Base-by-base conservation (phyloP, 768 basidiomycete genomes). In the Rhizopogon roseolus region DNA sequence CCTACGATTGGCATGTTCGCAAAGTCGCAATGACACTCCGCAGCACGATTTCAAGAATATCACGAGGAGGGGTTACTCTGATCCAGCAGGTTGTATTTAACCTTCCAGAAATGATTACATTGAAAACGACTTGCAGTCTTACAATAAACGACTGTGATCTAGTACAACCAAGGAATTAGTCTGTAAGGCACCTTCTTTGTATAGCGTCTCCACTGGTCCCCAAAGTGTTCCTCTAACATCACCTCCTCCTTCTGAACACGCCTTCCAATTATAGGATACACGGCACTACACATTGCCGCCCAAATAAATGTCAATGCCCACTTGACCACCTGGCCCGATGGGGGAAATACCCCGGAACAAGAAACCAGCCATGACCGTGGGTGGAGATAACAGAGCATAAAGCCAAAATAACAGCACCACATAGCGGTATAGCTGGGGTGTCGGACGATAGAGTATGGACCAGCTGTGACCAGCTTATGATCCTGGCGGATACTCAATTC, bases 381-480 rank as follows among this genome's bases (percentile, higher is more conserved):
- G 6, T 39, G 22, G 4, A 44, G 34, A 22, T 43, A 38, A 32
- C 41, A 41, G 8, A 53, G 28, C 27, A 45, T 45, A 13, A 52
- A 2, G 17, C 60, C 55, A 4, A 39, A n/a, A n/a, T 54, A 28
- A 28, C 36, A 19, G 19, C 62, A 37, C 16, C 62, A 40, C 3
- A 57, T 16, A 27, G 45, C 54, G 4, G 40, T 22, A 11, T 57
- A 57, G 29, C 43, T 48, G 13, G 75, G 75, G 53, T 76, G 75
- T n/a, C 73, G 71, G n/a, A 76, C 73, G 39, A 63, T 44, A 29
- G 65, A 53, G 56, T 77, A 22, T 22, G 22, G 76, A 57, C 54
- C 5, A 69, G 22, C 1, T 22, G 22, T 74, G 45, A 77, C 59
- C 22, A 77, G 66, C 46, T 52, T 58, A 56, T 77, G 76, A 25